phyloP scores from a whole-genome alignment of 176 grass and related monocot genomes.

The Avena eriantha region DNA sequence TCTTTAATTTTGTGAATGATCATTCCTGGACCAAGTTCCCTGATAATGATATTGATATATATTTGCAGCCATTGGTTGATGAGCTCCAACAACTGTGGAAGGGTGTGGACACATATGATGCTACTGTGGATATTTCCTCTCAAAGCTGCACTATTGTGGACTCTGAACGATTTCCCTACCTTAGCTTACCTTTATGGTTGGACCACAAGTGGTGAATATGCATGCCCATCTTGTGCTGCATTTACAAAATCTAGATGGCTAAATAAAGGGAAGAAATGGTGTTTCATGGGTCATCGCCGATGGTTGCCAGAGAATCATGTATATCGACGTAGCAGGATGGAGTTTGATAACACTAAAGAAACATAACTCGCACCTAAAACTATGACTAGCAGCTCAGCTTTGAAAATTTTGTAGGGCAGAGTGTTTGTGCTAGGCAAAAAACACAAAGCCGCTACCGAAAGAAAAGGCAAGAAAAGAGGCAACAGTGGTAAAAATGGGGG shows the following conservation, averaged over 20 bases:
- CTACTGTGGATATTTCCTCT: constrained; percentile 14
- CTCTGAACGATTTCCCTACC: constrained; percentile 45
- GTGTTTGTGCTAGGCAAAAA: background rate
- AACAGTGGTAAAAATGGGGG: background rate
- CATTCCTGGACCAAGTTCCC: background rate
- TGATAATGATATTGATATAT: background rate
- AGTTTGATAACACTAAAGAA: background rate
- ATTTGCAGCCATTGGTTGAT: background rate
- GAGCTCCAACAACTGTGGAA: background rate
- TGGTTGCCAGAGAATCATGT: background rate
- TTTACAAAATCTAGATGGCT: background rate
- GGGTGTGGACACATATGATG: constrained; percentile 34
- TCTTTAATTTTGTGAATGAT: background rate
- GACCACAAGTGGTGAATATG: background rate
- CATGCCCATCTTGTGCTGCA: background rate
- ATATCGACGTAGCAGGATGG: background rate
- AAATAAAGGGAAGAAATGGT: background rate
- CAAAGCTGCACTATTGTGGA: constrained; percentile 35
- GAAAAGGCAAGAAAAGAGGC: background rate
- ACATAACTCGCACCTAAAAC: background rate
- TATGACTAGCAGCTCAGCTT: background rate
- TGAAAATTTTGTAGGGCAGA: background rate
- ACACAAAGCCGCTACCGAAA: too few species aligned
- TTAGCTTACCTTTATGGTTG: constrained; percentile 42
- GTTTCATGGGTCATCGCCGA: background rate